A percentile compares a stretch with the other conserved stretches of the same genome.
phyloP scores from a whole-genome alignment of 306 rosid genomes.

The Canavalia gladiata region DNA sequence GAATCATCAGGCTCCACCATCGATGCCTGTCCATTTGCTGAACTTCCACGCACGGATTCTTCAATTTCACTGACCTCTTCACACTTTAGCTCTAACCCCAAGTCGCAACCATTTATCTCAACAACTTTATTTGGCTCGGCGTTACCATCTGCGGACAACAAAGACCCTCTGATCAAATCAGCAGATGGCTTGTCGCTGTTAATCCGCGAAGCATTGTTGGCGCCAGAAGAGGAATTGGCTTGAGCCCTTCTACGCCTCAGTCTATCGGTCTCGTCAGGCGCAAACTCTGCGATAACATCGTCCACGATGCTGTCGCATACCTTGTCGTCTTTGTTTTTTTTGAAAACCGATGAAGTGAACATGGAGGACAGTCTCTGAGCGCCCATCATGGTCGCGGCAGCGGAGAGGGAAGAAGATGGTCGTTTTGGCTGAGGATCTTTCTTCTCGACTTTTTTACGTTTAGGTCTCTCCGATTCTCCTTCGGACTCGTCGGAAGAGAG shows the following conservation, averaged over 20 bases:
- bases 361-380: slow-evolving; percentile 82
- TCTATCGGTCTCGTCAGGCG: slow-evolving; percentile 85
- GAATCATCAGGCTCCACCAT: not conserved
- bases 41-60: slow-evolving; percentile 35
- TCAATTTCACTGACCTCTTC: slow-evolving; percentile 38
- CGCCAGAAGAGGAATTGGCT: slow-evolving; percentile 11
- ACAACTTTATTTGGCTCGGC: slow-evolving; percentile 12
- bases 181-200: not conserved
- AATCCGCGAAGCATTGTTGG: slow-evolving; percentile 16
- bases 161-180: slow-evolving; percentile 45
- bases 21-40: slow-evolving; percentile 37
- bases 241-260: slow-evolving; percentile 70
- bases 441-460: slow-evolving; percentile 70
- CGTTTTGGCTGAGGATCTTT: slow-evolving; percentile 68
- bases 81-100: not conserved
- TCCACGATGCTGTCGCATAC: slow-evolving; percentile 76
- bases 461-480: slow-evolving; percentile 65
- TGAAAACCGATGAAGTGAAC: slow-evolving; percentile 82
- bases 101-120: not conserved
- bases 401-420: slow-evolving; percentile 72
- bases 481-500: slow-evolving; percentile 78
- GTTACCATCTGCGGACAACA: slow-evolving; percentile 28
- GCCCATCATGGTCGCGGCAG: slow-evolving; percentile 94
- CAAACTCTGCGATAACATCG: slow-evolving; percentile 86
- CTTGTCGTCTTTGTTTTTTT: slow-evolving; percentile 72